phyloP scores from a whole-genome alignment of 129 eudicot species.

The Artemisia annua region DNA sequence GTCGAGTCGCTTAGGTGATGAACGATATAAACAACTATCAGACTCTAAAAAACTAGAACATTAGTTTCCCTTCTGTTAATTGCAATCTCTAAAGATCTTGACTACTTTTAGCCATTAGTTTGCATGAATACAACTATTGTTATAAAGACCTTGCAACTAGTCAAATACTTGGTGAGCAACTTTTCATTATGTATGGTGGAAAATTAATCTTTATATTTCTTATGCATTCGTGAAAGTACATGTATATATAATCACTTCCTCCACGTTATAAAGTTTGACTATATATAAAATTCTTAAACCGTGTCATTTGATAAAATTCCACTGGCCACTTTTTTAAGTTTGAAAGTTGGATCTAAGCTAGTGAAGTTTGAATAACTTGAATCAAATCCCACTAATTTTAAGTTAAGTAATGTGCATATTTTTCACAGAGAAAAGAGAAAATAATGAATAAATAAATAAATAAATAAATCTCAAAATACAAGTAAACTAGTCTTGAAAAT shows the following conservation, averaged over 20 bases:
- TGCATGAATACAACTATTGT: no score
- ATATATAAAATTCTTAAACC: conserved; percentile 22
- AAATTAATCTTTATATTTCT: background rate
- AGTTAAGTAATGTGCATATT: background rate
- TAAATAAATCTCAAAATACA: no score
- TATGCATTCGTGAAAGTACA: conserved; percentile 15
- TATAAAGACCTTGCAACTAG: background rate
- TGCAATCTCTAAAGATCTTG: background rate
- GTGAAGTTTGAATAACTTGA: background rate
- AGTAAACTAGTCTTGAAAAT: no score
- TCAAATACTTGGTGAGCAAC: conserved; percentile 23
- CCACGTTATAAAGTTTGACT: conserved; percentile 37
- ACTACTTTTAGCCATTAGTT: background rate
- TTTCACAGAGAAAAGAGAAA: no score
- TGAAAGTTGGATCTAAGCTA: background rate
- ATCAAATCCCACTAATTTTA: background rate
- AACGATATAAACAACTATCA: no score
- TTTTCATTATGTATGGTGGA: conserved; percentile 7
- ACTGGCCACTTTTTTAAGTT: conserved; percentile 11
- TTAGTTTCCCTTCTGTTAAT: no score
- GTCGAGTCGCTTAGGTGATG: no score
- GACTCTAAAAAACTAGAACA: no score
- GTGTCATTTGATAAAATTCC: conserved; percentile 14
- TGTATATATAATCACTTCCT: conserved; percentile 13
- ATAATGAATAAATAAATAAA: no score